Evolutionary conservation across 2,329 filamentous ascomycete genomes (phyloP), one percentile per base, ranked within the genome.

Genomic region (Arthrobotrys sphaeroides): DNA sequence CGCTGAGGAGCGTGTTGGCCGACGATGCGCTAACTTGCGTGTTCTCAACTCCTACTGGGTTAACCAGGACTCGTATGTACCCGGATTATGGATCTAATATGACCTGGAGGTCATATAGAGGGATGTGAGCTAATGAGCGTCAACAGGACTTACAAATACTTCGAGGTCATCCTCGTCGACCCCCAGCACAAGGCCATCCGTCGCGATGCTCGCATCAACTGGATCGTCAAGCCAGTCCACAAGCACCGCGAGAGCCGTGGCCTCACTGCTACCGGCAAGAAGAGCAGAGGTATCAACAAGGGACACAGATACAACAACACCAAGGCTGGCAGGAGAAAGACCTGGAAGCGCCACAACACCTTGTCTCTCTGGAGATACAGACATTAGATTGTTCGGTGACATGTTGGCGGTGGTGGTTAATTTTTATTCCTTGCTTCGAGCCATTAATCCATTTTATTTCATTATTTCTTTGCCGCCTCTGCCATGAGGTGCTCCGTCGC

Each of bases 31-130:
- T 87, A 99, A 99, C 88, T 87, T 99, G 85, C 93, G 95, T 84
- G 95, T 99, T 84, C 91, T 99, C 84, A 99, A 99, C 92, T 98
- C 94, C 79, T 99, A 99, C 94, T 99, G 96, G 96, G 93, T 99
- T 89, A 99, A 99, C 92, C 93, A 98, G 90, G 95, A 99, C 89
- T 97, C 94, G 73, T 77, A 72, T 47, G 73, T 77, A 47, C 24
- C 22, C 5, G n/a, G 5, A 26, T 36, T 62, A 22, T 6, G 5
- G 5, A 40, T 13, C 12, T 13, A 53, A 26, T 6, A n/a, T 18
- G 5, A 26, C n/a, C n/a, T n/a, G n/a, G n/a, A n/a, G n/a, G n/a
- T n/a, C n/a, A n/a, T n/a, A n/a, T n/a, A 20, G 6, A 10, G 20
- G 47, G 38, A 6, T n/a, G 3, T 18, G 16, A 36, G 24, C 47